Evolutionary conservation across 441 rosid species (phyloP), one percentile per base, ranked within the genome.

Genomic region (Erodium trifolium): DNA sequence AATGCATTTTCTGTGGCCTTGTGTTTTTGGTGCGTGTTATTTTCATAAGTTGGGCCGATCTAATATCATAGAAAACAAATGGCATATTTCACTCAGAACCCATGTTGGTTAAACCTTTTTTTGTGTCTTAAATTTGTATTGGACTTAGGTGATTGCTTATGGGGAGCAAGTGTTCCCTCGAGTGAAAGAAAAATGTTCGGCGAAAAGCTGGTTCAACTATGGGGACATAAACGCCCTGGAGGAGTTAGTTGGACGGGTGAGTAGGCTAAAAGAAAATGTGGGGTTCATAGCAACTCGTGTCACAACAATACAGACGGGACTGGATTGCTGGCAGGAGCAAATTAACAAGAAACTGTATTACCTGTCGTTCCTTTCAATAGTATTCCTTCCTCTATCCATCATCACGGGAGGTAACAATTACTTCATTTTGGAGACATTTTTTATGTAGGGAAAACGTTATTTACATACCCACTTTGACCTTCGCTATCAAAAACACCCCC

Each of bases 311-410:
- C 98, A 94, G 80, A 90, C 97, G 10, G 87, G 97, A 71, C 78
- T 92, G 3, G 94, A 94, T 73, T 90, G 90, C 76, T 94, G 99
- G 98, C 99, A 90, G 70, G 98, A 92, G 75, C 98, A 94, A 83
- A 94, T 94, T 17, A 94, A 94, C 78, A 80, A 77, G 78, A 94
- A 90, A 77, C 86, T 94, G 55, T 92, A 94, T 63, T 91, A 92
- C 71, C 96, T 94, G 47, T 88, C 96, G 0, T 94, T 94, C 77
- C 91, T 94, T 43, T 90, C 99, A 8, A 88, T 94, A 65, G 72
- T 90, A 31, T 92, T 94, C 81, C 95, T 94, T 71, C 99, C 99
- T 39, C 67, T 94, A 67, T 92, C 97, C 5, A 78, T 92, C 63
- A 86, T 94, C 72, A 92, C 98, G 1, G 99, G 99, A 86, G 98